Percentiles rank a stretch among this genome's conserved stretches.
Evolutionary conservation across 176 grass and related monocot species (phyloP).

Genomic region (Saccharum officinarum): DNA sequence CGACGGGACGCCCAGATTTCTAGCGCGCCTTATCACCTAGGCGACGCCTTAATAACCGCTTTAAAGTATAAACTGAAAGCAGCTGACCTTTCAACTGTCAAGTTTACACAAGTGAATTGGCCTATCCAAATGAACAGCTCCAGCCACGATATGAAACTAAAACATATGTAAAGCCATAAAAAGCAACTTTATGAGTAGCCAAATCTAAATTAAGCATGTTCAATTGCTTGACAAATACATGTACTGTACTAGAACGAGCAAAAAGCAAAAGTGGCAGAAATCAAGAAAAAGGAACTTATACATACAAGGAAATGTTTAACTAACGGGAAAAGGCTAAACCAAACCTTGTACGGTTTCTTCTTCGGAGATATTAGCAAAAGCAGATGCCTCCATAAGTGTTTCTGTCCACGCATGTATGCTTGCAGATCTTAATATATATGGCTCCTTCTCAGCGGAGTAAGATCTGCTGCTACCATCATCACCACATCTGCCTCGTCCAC

Average conservation of each 20-base stretch:
- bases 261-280: not conserved
- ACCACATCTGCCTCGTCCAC: constrained; percentile 42
- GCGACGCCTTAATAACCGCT: not conserved
- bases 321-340: not conserved
- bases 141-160: not conserved
- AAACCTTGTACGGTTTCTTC: constrained; percentile 55
- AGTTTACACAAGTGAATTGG: not conserved
- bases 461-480: constrained; percentile 54
- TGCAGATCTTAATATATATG: constrained; percentile 67
- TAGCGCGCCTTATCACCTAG: not conserved
- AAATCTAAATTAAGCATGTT: not conserved
- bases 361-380: constrained; percentile 73
- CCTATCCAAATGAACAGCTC: not conserved
- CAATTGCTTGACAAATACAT: not conserved
- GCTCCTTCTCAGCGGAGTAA: constrained; percentile 58
- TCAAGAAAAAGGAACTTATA: too few species aligned
- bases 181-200: not conserved
- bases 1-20: not conserved
- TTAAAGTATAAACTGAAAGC: not conserved
- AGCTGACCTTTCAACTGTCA: not conserved
- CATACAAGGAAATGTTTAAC: constrained; percentile 12
- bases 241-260: not conserved
- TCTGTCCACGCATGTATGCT: constrained; percentile 90
- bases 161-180: not conserved
- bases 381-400: constrained; percentile 89